These are phyloP conservation scores for Fraxinus greggii DNA, from an alignment of 305 asterid genomes.

Conservation along the genomic window DNA sequence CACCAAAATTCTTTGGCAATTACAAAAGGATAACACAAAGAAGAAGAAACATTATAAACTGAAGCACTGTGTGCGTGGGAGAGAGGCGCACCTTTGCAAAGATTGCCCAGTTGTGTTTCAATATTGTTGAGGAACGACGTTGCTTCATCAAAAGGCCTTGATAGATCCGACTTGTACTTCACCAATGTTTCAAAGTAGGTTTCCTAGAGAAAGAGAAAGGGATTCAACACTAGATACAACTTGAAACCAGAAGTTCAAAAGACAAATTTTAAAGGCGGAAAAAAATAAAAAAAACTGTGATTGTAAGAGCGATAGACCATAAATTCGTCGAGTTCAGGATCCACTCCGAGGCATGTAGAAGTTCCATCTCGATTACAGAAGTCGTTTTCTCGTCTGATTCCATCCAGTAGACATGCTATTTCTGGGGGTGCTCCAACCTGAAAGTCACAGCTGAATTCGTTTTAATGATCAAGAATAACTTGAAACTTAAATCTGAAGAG, in stretches of 20 bases:
- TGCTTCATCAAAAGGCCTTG: constrained; percentile 78
- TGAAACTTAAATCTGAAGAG: not conserved
- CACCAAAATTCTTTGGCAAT: not conserved
- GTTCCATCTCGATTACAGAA: constrained; percentile 28
- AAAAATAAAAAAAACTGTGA: not conserved
- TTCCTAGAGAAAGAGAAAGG: constrained; percentile 41
- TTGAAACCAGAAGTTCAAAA: not conserved
- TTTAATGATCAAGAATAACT: not conserved
- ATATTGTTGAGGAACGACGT: constrained; percentile 73
- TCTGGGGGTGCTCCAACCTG: constrained; percentile 92
- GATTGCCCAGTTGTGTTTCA: constrained; percentile 57
- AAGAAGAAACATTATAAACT: not conserved
- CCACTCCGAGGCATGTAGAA: constrained; percentile 58
- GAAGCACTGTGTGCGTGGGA: not conserved
- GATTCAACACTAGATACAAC: not conserved
- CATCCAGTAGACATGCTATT: constrained; percentile 65
- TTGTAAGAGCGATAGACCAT: constrained; percentile 54
- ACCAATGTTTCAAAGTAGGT: constrained; percentile 61
- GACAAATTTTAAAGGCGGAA: not conserved
- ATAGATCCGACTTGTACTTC: constrained; percentile 77
- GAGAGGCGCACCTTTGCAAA: constrained; percentile 56
- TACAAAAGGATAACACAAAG: not conserved
- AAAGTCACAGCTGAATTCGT: not conserved
- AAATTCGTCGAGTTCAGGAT: constrained; percentile 85
- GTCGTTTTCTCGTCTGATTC: constrained; percentile 54